phyloP scores from a whole-genome alignment of 371 early-diverging fungal species.

The Lichtheimia ramosa region DNA sequence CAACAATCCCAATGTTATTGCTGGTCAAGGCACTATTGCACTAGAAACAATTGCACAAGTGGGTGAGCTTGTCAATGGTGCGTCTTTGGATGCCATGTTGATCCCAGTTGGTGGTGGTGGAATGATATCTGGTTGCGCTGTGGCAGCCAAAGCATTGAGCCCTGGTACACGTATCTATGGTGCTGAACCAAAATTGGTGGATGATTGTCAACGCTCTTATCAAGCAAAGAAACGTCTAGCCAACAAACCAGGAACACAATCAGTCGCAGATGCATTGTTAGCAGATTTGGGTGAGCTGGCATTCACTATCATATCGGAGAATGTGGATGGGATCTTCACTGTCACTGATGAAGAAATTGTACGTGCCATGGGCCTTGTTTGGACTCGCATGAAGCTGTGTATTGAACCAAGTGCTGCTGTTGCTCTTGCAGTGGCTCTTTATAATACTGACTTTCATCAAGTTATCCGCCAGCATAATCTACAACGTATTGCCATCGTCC shows the following conservation, averaged over 20 bases:
- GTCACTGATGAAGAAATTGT: slow-evolving; percentile 56
- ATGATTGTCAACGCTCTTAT: slow-evolving; percentile 41
- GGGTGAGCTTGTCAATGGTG: slow-evolving; percentile 8
- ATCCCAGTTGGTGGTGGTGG: slow-evolving; percentile 63
- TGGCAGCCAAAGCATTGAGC: slow-evolving; percentile 42
- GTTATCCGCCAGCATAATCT: slow-evolving; percentile 14
- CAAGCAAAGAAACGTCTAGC: slow-evolving; percentile 4
- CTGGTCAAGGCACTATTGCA: slow-evolving; percentile 63
- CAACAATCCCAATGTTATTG: slow-evolving; percentile 51
- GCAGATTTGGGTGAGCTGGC: slow-evolving; percentile 46
- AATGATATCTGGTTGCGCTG: slow-evolving; percentile 54
- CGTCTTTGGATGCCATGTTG: slow-evolving; percentile 49
- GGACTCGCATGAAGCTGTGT: slow-evolving; percentile 51
- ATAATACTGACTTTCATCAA: slow-evolving; percentile 34
- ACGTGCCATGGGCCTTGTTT: slow-evolving; percentile 50
- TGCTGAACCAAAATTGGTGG: slow-evolving; percentile 48
- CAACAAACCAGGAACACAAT: slow-evolving; percentile 18
- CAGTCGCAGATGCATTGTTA: slow-evolving; percentile 45
- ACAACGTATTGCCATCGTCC: slow-evolving; percentile 35
- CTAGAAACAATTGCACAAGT: slow-evolving; percentile 49
- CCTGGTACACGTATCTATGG: slow-evolving; percentile 45
- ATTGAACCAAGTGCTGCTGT: slow-evolving; percentile 61
- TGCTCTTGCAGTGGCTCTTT: slow-evolving; percentile 48
- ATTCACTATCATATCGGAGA: slow-evolving; percentile 37
- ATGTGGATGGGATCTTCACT: slow-evolving; percentile 53